Evolutionary conservation across 805 yeast genomes (phyloP).

Genomic region (Metschnikowia koreensis): DNA sequence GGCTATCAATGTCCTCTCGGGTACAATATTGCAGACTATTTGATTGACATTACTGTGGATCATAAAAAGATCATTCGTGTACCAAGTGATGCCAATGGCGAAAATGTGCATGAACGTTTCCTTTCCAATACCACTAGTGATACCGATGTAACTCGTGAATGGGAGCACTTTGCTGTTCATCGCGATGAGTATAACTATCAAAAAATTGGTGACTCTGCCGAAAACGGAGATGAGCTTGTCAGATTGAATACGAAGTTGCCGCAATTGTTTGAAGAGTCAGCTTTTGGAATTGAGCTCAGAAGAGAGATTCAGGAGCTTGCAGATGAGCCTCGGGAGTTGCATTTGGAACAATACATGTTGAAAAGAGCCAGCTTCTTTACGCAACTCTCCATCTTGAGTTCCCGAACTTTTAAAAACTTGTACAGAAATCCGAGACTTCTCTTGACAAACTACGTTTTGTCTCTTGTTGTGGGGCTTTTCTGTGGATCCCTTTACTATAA

Average conservation of each 20-base stretch:
- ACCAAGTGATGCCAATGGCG: conserved; percentile 13
- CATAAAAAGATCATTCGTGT: conserved; percentile 35
- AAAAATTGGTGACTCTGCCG: conserved; percentile 18
- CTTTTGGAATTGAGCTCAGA: conserved; percentile 39
- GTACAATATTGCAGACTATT: conserved; percentile 89
- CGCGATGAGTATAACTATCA: conserved; percentile 59
- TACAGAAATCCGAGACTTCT: conserved; percentile 91
- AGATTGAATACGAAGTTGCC: conserved; percentile 30
- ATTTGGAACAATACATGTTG: conserved; percentile 32
- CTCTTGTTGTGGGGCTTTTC: conserved; percentile 73
- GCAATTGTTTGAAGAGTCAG: conserved; percentile 36
- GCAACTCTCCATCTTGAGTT: conserved; percentile 73
- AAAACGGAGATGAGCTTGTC: conserved; percentile 21
- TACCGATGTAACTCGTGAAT: conserved; percentile 68
- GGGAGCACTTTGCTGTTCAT: conserved; percentile 84
- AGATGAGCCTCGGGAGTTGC: conserved; percentile 25
- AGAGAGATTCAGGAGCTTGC: conserved; percentile 34
- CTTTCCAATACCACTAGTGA: conserved; percentile 25
- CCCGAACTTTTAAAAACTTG: conserved; percentile 86
- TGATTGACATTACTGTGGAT: conserved; percentile 86
- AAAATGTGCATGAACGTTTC: conserved; percentile 32
- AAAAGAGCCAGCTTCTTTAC: conserved; percentile 56
- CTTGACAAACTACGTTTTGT: conserved; percentile 76
- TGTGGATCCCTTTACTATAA: conserved; percentile 85
- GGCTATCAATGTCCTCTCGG: conserved; percentile 87